Evolutionary conservation across 139 green algal genomes (phyloP).

Genomic region (Trebouxia sp.): DNA sequence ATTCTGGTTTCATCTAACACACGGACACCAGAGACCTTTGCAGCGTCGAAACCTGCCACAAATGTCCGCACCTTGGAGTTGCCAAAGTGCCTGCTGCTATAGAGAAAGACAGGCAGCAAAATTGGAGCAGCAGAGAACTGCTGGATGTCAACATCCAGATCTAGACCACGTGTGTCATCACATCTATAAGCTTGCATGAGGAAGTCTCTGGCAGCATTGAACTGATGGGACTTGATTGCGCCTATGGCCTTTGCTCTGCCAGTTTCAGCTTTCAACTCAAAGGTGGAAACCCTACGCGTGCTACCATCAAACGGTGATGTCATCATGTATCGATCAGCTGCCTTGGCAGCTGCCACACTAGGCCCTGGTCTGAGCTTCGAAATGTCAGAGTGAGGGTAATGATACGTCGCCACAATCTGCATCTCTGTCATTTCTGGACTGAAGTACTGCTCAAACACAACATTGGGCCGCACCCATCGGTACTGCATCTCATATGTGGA

Average conservation of each 20-base stretch:
- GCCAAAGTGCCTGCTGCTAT: conserved; percentile 3
- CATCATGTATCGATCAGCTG: neutral
- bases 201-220: neutral
- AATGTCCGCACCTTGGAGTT: conserved; percentile 12
- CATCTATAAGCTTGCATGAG: neutral
- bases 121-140: conserved; percentile 6
- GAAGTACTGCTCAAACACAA: conserved; percentile 27
- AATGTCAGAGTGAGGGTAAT: neutral
- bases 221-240: neutral
- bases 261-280: conserved; percentile 25
- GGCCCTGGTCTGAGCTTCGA: neutral
- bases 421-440: conserved; percentile 3
- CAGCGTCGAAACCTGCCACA: neutral
- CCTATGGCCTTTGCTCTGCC: neutral
- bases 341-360: neutral
- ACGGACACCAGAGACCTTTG: neutral
- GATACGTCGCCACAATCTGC: conserved; percentile 1
- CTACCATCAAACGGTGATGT: neutral
- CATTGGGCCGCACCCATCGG: neutral
- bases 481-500: neutral
- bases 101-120: neutral
- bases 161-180: conserved; percentile 1
- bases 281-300: neutral
- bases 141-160: conserved; percentile 5
- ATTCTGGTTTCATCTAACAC: conserved; percentile 2